These are phyloP conservation scores for Populus hybrid DNA, from an alignment of 441 rosid genomes.

Conservation along the genomic window DNA sequence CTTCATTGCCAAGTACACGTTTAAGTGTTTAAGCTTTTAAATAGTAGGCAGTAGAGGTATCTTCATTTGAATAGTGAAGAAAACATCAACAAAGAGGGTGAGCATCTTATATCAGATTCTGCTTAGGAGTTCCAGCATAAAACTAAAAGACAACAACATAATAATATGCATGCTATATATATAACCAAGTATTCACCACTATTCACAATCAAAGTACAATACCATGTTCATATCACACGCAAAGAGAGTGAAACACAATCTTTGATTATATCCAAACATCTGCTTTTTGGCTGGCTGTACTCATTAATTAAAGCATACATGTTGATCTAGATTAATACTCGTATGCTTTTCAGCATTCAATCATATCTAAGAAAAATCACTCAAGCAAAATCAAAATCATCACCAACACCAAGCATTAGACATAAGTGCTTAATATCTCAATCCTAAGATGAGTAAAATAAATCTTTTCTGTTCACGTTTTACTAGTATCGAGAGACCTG, in stretches of 20 bases:
- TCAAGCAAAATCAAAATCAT: background rate
- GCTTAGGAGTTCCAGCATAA: no score
- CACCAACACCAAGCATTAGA: background rate
- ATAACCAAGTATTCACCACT: background rate
- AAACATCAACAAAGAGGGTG: no score
- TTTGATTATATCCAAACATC: background rate
- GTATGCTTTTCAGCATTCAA: background rate
- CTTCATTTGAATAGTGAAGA: no score
- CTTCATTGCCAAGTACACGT: no score
- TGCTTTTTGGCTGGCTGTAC: background rate
- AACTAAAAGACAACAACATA: background rate
- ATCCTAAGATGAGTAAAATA: background rate
- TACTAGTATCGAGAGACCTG: background rate
- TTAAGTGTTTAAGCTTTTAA: no score
- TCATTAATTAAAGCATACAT: background rate
- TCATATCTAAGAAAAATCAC: background rate
- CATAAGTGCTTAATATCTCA: background rate
- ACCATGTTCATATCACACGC: background rate
- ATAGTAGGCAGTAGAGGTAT: no score
- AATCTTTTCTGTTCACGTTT: background rate
- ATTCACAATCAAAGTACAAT: background rate
- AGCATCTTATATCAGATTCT: no score
- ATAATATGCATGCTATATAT: no score
- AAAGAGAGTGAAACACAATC: background rate
- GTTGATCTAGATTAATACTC: background rate